phyloP scores from a whole-genome alignment of 495 filamentous ascomycete genomes.

The Neurospora tetrasperma region DNA sequence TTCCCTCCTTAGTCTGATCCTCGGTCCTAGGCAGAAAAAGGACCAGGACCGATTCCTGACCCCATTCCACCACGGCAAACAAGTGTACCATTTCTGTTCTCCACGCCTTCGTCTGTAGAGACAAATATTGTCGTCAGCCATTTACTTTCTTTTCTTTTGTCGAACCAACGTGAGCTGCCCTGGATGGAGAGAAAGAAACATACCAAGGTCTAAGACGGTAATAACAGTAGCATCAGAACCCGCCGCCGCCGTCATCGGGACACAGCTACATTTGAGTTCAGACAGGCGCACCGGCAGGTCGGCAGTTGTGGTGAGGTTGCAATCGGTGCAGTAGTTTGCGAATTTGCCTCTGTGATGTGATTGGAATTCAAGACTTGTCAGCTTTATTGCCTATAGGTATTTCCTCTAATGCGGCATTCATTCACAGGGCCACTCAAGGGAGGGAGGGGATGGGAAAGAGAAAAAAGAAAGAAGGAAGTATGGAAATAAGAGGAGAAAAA shows the following conservation, averaged over 20 bases:
- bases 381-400: no score
- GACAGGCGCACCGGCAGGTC: neutral
- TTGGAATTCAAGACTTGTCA: neutral
- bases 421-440: no score
- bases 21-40: neutral
- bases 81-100: conserved; percentile 16
- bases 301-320: neutral
- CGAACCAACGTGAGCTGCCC: neutral
- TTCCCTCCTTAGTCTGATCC: neutral
- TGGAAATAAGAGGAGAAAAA: no score
- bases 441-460: no score
- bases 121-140: neutral
- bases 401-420: no score
- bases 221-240: neutral
- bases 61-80: conserved; percentile 6
- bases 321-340: conserved; percentile 15
- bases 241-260: neutral
- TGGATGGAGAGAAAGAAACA: neutral
- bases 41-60: neutral
- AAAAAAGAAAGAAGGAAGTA: no score
- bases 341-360: conserved; percentile 9
- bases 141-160: neutral
- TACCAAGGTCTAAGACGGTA: conserved; percentile 7
- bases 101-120: conserved; percentile 17
- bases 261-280: conserved; percentile 8